Evolutionary conservation across 192 early-diverging fungal genomes (phyloP), one percentile per base, ranked within the genome.

Genomic region (Coemansia sp.): DNA sequence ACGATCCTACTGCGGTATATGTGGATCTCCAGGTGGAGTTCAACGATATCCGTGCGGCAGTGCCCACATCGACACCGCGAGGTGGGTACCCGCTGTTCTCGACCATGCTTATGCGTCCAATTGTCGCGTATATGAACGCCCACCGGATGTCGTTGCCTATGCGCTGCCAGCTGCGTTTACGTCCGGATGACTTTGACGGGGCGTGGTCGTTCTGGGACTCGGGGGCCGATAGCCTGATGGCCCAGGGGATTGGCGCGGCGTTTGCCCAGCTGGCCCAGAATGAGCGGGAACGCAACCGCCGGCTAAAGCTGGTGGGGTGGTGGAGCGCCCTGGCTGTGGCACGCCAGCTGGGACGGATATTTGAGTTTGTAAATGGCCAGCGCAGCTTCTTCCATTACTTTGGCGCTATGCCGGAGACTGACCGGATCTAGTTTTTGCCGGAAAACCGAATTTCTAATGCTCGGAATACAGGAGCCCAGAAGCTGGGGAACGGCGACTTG

Each of bases 41-140:
- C 54, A 90, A 94, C 50, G 86, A 96, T 64, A 79, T 91, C 39
- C 90, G 92, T 40, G 92, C 96, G 0, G 82, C 82, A 4, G 87
- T 96, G 1, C 96, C 96, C 7, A 57, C 94, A 0, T 58, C 46
- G 8, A 46, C 30, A 19, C 48, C 75, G 8, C 77, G 79, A 13
- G 76, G 79, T 30, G 81, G 87, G 33, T 61, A 92, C 21, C 78
- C 80, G 5, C 92, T 93, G 38, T 56, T 95, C 38, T 87, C 75
- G 46, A 82, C 82, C 16, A 91, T 93, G 16, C 71, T 94, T 47
- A 85, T 96, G 18, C 82, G 96, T 4, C 94, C 96, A 1, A 78
- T 96, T 31, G 91, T 96, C 0, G 96, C 82, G 11, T 98, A 87
- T 51, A 88, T 98, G 81, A 96, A 96, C 59, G 81, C 88, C 3